These are phyloP conservation scores for Pseudoscleropodium purum DNA, from an alignment of 225 moss, liverwort and hornwort species.

Conservation along the genomic window DNA sequence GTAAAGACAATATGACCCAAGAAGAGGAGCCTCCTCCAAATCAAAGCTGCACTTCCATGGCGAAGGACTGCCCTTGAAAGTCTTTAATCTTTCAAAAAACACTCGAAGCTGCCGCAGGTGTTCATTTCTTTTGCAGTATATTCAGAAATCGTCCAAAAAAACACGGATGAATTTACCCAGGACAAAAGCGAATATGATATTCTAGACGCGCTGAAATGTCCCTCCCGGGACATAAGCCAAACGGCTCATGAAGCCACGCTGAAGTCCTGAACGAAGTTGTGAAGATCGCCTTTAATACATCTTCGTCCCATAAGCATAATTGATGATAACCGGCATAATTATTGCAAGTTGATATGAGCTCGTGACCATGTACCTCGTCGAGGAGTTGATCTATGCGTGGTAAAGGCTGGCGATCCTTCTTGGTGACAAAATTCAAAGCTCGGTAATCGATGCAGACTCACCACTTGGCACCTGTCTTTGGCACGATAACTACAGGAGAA, in stretches of 20 bases:
- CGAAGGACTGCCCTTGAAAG: neutral
- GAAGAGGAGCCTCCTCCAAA: neutral
- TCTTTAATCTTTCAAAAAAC: neutral
- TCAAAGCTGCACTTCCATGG: neutral
- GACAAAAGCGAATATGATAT: neutral
- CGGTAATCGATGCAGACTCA: too few species aligned
- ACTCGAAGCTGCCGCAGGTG: neutral
- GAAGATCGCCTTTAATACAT: neutral
- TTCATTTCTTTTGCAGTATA: neutral
- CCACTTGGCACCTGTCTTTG: too few species aligned
- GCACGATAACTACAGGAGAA: too few species aligned
- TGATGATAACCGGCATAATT: too few species aligned
- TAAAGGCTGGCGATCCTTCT: too few species aligned
- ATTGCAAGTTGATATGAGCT: too few species aligned
- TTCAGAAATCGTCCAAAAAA: neutral
- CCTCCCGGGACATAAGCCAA: neutral
- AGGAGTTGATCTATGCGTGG: too few species aligned
- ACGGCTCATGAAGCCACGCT: neutral
- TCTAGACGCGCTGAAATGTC: neutral
- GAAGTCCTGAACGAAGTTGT: neutral
- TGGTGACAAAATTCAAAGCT: too few species aligned
- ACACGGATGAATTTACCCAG: neutral
- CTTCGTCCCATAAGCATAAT: too few species aligned
- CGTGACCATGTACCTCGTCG: too few species aligned
- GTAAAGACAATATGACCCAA: neutral